Base-by-base conservation (phyloP, 2,329 filamentous ascomycete genomes). In the Botrytis galanthina region DNA sequence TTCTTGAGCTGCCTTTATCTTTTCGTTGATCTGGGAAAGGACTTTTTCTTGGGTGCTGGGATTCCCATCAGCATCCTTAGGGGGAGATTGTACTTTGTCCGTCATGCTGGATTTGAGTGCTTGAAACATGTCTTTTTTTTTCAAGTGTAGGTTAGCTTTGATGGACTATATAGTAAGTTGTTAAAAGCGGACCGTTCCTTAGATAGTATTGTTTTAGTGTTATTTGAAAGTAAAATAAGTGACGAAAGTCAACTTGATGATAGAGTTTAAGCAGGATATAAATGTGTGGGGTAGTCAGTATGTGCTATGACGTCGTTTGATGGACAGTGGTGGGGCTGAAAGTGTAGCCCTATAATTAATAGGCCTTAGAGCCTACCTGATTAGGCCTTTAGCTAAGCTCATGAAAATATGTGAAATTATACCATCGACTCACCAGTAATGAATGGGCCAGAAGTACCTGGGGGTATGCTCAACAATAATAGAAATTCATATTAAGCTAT, bases 11-110 rank as follows among this genome's bases (percentile, higher is more conserved):
- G 48, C 39, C 60, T 73, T 48, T 29, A 73, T 69, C n/a, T 73
- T 69, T 29, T 75, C 70, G n/a, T 67, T 64, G 44, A 73, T 74
- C 70, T 76, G 60, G 3, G 74, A 63, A 22, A 77, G 63, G 20
- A 78, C 67, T 67, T 78, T 78, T 57, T 75, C 74, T 71, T 77
- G 67, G 0, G 61, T 64, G n/a, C 68, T 75, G 51, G 44, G 46
- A 39, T 39, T 54, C 10, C 59, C 59, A 22, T 73, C 48, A 26
- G 62, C 71, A 29, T 72, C 71, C 61, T 72, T 68, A 14, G 44
- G 60, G 20, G 39, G 61, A n/a, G 29, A 18, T 59, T 72, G 44
- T 18, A 67, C 26, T 71, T 54, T 64, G 39, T 66, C 44, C 3
- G 46, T 63, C 46, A 64, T 54, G 37, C 46, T 63, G 46, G 44